These are phyloP conservation scores for Vanilla planifolia DNA, from an alignment of 106 monocot species.

Conservation along the genomic window DNA sequence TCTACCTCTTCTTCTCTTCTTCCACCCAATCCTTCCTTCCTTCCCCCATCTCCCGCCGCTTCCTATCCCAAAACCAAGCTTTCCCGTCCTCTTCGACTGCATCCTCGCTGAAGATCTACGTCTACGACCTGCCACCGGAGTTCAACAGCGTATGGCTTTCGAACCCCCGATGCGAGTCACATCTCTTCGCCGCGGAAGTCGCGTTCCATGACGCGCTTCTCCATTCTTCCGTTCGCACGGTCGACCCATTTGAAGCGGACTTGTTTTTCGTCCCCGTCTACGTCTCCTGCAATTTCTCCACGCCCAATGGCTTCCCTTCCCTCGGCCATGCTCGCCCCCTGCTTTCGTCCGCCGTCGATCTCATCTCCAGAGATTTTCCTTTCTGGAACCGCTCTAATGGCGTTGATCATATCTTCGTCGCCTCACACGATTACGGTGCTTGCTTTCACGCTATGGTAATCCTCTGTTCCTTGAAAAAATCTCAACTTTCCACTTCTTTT, in stretches of 20 bases:
- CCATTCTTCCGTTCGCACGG: slow-evolving; percentile 21
- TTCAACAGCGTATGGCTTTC: slow-evolving; percentile 61
- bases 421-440: slow-evolving; percentile 90
- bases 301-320: slow-evolving; percentile 73
- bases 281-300: slow-evolving; percentile 95
- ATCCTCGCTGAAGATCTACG: slow-evolving; percentile 38
- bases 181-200: slow-evolving; percentile 91
- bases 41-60: slow-evolving; percentile 27
- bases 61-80: slow-evolving; percentile 29
- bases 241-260: slow-evolving; percentile 48
- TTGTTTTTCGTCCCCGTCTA: slow-evolving; percentile 93
- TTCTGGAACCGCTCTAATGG: slow-evolving; percentile 81
- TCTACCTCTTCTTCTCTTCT: slow-evolving; percentile 44
- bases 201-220: slow-evolving; percentile 77
- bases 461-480: neutral
- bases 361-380: slow-evolving; percentile 38
- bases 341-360: slow-evolving; percentile 41
- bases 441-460: slow-evolving; percentile 91
- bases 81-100: slow-evolving; percentile 10
- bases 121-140: slow-evolving; percentile 74
- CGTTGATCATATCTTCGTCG: slow-evolving; percentile 88
- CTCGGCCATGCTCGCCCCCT: slow-evolving; percentile 57
- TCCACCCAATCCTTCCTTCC: slow-evolving; percentile 11
- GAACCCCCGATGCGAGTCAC: slow-evolving; percentile 58
- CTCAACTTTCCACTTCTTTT: neutral